A percentile compares a stretch with the other conserved stretches of the same genome.
Conservation (phyloP, 1,139 yeast species). For the Ogataea hybrid region DNA sequence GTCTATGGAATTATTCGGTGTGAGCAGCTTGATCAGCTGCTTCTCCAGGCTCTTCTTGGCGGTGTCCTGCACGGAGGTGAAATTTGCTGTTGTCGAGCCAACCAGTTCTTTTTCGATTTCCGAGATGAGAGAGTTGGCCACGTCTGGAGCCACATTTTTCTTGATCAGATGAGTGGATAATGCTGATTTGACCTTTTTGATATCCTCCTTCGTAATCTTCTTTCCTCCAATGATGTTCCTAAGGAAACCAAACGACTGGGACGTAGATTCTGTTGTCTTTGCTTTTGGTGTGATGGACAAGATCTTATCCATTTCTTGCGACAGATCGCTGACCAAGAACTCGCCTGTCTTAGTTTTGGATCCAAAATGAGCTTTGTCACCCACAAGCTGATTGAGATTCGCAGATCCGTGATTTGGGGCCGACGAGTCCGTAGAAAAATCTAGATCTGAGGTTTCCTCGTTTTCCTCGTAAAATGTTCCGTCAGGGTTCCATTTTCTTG, state of each 20-base stretch:
- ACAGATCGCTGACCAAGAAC: slow-evolving; percentile 49
- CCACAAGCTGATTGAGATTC: slow-evolving; percentile 32
- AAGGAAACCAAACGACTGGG: slow-evolving; percentile 50
- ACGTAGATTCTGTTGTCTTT: slow-evolving; percentile 14
- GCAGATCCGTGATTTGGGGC: slow-evolving; percentile 20
- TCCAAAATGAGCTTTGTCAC: slow-evolving; percentile 44
- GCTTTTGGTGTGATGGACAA: slow-evolving; percentile 27
- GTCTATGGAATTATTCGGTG: slow-evolving; percentile 92
- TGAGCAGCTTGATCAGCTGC: slow-evolving; percentile 76
- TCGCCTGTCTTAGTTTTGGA: slow-evolving; percentile 44
- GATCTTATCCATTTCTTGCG: slow-evolving; percentile 44
- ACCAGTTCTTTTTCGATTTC: slow-evolving; percentile 59
- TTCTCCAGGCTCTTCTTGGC: slow-evolving; percentile 68
- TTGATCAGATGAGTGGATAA: slow-evolving; percentile 48
- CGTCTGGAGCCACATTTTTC: slow-evolving; percentile 54
- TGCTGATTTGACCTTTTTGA: slow-evolving; percentile 40
- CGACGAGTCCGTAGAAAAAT: slow-evolving; percentile 40
- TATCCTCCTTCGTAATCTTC: slow-evolving; percentile 46
- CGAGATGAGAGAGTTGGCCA: slow-evolving; percentile 54
- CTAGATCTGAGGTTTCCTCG: slow-evolving; percentile 35
- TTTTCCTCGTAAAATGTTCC: slow-evolving; percentile 48
- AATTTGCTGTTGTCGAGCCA: slow-evolving; percentile 64
- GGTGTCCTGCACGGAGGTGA: slow-evolving; percentile 60
- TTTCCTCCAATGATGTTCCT: slow-evolving; percentile 62
- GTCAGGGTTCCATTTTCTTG: slow-evolving; percentile 48